phyloP scores from a whole-genome alignment of 192 early-diverging fungal genomes.

The Coemansia sp. region DNA sequence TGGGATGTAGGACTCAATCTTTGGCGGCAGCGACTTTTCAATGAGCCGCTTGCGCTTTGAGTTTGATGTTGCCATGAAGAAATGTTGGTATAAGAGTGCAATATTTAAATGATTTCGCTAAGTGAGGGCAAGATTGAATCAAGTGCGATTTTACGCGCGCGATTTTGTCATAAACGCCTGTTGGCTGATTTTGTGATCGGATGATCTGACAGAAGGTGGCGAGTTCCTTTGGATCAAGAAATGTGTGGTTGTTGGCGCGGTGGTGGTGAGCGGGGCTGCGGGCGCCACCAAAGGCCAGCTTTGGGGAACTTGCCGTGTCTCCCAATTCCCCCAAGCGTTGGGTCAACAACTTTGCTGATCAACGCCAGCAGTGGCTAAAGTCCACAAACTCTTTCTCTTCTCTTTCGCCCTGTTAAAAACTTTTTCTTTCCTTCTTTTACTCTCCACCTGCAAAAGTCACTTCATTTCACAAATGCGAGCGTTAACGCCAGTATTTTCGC shows the following conservation, averaged over 20 bases:
- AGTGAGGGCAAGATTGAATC: not conserved
- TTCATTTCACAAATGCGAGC: not conserved
- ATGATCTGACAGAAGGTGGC: not conserved
- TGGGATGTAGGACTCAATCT: slow-evolving; percentile 89
- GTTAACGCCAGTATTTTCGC: not conserved
- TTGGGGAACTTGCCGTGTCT: not conserved
- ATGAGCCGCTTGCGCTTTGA: slow-evolving; percentile 45
- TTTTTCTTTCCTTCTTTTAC: not conserved
- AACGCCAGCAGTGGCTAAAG: not conserved
- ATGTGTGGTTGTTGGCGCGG: not conserved
- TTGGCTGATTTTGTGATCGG: not conserved
- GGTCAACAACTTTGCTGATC: not conserved
- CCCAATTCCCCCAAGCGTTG: not conserved
- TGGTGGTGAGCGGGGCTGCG: not conserved
- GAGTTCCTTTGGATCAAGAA: not conserved
- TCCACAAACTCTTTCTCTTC: not conserved
- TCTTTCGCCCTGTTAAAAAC: not conserved
- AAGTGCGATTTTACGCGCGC: not conserved
- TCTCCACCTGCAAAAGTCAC: not conserved
- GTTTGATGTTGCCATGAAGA: slow-evolving; percentile 18
- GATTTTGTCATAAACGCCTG: not conserved
- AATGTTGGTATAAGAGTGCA: not conserved
- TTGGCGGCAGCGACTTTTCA: slow-evolving; percentile 46
- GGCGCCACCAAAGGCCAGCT: not conserved
- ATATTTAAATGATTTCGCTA: not conserved